Percentiles rank a stretch among this genome's conserved stretches.
These are phyloP conservation scores for Tylopilus sp. DNA, from an alignment of 768 basidiomycete species.

Conservation along the genomic window DNA sequence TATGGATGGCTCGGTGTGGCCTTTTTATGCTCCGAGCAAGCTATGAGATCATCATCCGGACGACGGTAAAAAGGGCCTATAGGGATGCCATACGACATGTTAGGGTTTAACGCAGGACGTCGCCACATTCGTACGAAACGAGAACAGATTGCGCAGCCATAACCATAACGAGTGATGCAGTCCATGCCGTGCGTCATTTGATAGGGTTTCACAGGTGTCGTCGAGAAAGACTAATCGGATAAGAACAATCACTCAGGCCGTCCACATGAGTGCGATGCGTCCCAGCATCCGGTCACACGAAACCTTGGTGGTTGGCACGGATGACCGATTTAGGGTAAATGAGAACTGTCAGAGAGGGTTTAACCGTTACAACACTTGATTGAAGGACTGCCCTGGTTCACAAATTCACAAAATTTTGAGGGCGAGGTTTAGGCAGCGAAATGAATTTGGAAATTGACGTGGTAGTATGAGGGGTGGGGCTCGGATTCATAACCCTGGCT, in stretches of 20 bases:
- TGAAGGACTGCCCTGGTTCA: slow-evolving; percentile 26
- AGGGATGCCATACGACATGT: slow-evolving; percentile 17
- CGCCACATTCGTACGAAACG: slow-evolving; percentile 23
- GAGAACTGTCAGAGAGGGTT: slow-evolving; percentile 24
- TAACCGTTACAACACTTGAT: slow-evolving; percentile 26
- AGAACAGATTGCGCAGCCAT: slow-evolving; percentile 28
- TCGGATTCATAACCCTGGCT: slow-evolving; percentile 15
- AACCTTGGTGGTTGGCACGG: slow-evolving; percentile 17
- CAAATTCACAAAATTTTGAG: slow-evolving; percentile 19
- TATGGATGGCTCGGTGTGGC: slow-evolving; percentile 9
- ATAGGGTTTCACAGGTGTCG: slow-evolving; percentile 36
- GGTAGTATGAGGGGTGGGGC: slow-evolving; percentile 10
- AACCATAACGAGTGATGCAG: slow-evolving; percentile 22
- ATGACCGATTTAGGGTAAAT: slow-evolving; percentile 31
- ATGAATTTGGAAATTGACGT: slow-evolving; percentile 22
- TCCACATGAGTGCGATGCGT: slow-evolving; percentile 13
- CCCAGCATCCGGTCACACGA: slow-evolving; percentile 22
- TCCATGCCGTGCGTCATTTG: slow-evolving; percentile 33
- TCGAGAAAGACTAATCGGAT: slow-evolving; percentile 37
- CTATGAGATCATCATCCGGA: slow-evolving; percentile 25
- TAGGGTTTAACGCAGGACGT: slow-evolving; percentile 22
- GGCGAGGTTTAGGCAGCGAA: slow-evolving; percentile 13
- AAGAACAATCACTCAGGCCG: slow-evolving; percentile 19
- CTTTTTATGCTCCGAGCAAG: slow-evolving; percentile 27
- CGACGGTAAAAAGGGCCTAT: slow-evolving; percentile 16